A percentile compares a stretch with the other conserved stretches of the same genome.
Conservation (phyloP, 768 basidiomycete species). For the Amyloporia xantha region DNA sequence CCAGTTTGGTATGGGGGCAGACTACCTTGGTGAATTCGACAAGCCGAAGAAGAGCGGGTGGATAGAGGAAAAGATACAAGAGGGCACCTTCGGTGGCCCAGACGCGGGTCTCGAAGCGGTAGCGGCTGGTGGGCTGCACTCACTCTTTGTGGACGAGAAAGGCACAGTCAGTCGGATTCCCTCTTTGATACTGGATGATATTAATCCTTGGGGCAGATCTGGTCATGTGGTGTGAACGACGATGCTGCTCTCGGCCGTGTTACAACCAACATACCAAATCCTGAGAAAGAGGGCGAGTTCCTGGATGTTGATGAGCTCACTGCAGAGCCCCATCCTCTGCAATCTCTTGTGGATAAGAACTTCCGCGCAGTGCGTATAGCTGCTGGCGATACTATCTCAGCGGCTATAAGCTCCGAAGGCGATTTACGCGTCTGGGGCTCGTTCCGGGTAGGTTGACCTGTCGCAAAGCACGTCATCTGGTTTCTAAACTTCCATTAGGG, state of each 20-base stretch:
- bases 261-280: slow-evolving; percentile 54
- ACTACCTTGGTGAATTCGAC: slow-evolving; percentile 59
- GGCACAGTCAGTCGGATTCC: slow-evolving; percentile 65
- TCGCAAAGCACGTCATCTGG: neutral
- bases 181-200: neutral
- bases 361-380: slow-evolving; percentile 82
- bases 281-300: slow-evolving; percentile 51
- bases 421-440: slow-evolving; percentile 84
- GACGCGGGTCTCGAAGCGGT: slow-evolving; percentile 79
- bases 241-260: slow-evolving; percentile 82
- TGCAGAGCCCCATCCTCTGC: slow-evolving; percentile 56
- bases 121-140: slow-evolving; percentile 84
- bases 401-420: slow-evolving; percentile 74
- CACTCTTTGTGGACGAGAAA: slow-evolving; percentile 80
- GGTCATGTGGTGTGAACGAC: slow-evolving; percentile 85
- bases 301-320: slow-evolving; percentile 48
- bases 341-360: slow-evolving; percentile 63
- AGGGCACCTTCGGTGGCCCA: slow-evolving; percentile 61
- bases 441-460: slow-evolving; percentile 63
- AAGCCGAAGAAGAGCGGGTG: slow-evolving; percentile 74
- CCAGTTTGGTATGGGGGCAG: slow-evolving; percentile 88
- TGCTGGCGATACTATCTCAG: slow-evolving; percentile 84
- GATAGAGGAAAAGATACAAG: slow-evolving; percentile 69
- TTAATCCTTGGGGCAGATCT: slow-evolving; percentile 41
- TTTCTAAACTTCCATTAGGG: slow-evolving; percentile 35